Evolutionary conservation across 345 rosid genomes (phyloP), one percentile per base, ranked within the genome.

Genomic region (Orychophragmus violaceus): DNA sequence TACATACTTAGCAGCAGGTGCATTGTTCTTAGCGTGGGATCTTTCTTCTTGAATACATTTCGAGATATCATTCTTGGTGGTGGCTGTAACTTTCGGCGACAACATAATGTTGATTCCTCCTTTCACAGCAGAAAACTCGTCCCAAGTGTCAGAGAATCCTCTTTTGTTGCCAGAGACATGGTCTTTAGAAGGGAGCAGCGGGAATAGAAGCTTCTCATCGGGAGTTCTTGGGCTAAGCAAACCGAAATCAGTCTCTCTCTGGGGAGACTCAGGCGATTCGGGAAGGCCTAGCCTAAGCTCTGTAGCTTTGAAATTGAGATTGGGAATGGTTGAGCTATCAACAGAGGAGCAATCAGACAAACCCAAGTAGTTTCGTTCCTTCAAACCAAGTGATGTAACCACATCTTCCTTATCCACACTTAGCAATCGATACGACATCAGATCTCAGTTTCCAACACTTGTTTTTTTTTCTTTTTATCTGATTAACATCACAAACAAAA

Each of bases 231-330:
- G 62, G 23, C 71, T 76, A 25, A 75, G 54, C 77, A 84, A 70
- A 68, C 82, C 70, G 59, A 82, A 61, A 24, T 77, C 80, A 0
- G 77, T 66, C 33, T 78, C 89, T 68, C 96, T 83, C 46, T 83
- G 73, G 0, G 92, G 95, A 35, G 92, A 87, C 41, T 70, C 90
- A 1, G 84, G 84, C 68, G 83, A 87, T 59, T 90, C 89, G 0
- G 98, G 96, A 69, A 89, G 98, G 25, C 98, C 95, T 12, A 91
- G 90, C 65, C 89, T 81, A 33, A 91, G 72, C 73, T 91, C 98
- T 8, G 95, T 85, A 54, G 96, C 96, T 79, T 84, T 89, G 66
- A 91, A 69, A 74, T 84, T 85, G 72, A 89, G 81, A 61, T 76
- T 82, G 0, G 82, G 82, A 55, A 78, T 81, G 2, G 78, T 82